phyloP scores from a whole-genome alignment of 805 yeast species.

The Lachancea fermentati region DNA sequence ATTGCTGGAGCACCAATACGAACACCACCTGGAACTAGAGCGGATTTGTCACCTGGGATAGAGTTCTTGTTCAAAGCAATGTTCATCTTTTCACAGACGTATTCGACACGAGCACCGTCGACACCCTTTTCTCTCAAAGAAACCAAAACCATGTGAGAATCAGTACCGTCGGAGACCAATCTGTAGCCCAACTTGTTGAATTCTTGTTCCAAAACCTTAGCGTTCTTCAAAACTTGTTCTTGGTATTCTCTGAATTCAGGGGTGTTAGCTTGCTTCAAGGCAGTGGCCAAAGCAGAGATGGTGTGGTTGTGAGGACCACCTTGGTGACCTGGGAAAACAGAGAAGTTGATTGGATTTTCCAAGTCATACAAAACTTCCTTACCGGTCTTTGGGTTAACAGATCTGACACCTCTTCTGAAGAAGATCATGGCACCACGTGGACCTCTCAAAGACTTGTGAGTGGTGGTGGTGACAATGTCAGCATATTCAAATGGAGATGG shows the following conservation, averaged over 20 bases:
- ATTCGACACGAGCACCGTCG: conserved; percentile 96
- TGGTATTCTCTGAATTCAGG: conserved; percentile 93
- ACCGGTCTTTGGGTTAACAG: conserved; percentile 82
- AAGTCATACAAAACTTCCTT: conserved; percentile 86
- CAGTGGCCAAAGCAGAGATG: conserved; percentile 94
- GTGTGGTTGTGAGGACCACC: conserved; percentile 99
- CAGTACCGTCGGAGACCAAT: conserved; percentile 92
- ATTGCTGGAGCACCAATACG: conserved; percentile 98
- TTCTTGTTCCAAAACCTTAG: conserved; percentile 71
- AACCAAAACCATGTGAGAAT: conserved; percentile 92
- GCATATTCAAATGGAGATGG: conserved; percentile 96
- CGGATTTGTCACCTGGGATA: conserved; percentile 95
- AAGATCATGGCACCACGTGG: conserved; percentile 99
- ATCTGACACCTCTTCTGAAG: conserved; percentile 93
- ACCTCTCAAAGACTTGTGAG: conserved; percentile 97
- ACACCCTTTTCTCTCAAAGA: conserved; percentile 83
- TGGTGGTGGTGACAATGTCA: conserved; percentile 96
- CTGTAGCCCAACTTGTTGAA: conserved; percentile 69
- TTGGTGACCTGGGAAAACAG: conserved; percentile 99
- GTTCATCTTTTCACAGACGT: conserved; percentile 89
- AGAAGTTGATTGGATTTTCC: conserved; percentile 92
- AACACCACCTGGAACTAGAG: conserved; percentile 94
- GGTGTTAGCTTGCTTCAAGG: conserved; percentile 86
- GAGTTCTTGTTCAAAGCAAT: conserved; percentile 97
- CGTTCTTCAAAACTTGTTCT: conserved; percentile 80